These are phyloP conservation scores for Monilinia vaccinii-corymbosi DNA, from an alignment of 2,329 filamentous ascomycete genomes.

Conservation along the genomic window DNA sequence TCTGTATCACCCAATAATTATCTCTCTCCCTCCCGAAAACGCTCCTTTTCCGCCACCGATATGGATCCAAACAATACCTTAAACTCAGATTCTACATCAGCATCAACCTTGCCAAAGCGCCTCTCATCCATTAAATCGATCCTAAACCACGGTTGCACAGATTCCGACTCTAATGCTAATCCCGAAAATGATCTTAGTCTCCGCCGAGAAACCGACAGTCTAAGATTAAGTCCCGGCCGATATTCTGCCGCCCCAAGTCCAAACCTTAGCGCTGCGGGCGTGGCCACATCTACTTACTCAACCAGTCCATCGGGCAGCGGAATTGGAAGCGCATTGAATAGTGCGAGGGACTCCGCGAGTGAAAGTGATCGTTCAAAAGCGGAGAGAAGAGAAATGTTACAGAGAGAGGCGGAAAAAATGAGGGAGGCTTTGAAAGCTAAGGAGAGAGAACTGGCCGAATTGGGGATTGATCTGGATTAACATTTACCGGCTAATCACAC, in stretches of 20 bases:
- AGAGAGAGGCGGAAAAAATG: constrained; percentile 69
- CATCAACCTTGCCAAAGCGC: constrained; percentile 44
- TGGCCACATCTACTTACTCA: constrained; percentile 12
- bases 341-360: constrained; percentile 27
- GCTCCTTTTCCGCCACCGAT: constrained; percentile 56
- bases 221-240: constrained; percentile 14
- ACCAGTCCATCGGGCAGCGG: constrained; percentile 31
- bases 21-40: constrained; percentile 51
- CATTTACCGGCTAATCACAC: neutral
- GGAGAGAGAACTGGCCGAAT: constrained; percentile 26
- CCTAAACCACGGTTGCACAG: constrained; percentile 45
- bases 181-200: constrained; percentile 9
- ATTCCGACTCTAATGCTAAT: constrained; percentile 13
- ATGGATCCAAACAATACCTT: constrained; percentile 33
- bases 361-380: constrained; percentile 46
- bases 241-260: constrained; percentile 15
- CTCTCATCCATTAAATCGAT: constrained; percentile 70
- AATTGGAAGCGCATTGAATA: constrained; percentile 25
- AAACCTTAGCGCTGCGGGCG: constrained; percentile 4
- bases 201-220: constrained; percentile 5
- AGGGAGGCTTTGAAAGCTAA: constrained; percentile 31
- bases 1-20: constrained; percentile 54
- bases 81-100: constrained; percentile 9
- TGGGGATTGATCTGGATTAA: constrained; percentile 13
- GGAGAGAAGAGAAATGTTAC: constrained; percentile 56